Evolutionary conservation across 2,329 filamentous ascomycete genomes (phyloP).

Genomic region (Aurifilum marmelostoma): DNA sequence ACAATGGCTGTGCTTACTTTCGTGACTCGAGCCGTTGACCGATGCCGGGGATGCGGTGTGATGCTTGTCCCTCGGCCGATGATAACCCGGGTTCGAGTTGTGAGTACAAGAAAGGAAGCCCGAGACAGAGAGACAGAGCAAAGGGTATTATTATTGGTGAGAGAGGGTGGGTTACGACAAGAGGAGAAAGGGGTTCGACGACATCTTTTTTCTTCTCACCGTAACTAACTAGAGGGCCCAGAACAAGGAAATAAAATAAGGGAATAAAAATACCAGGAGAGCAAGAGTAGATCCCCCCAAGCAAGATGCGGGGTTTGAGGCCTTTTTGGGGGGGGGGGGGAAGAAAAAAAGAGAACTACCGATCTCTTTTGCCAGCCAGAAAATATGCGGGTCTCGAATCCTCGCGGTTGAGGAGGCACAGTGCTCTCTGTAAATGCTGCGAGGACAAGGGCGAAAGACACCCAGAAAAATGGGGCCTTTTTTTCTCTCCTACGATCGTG

Average conservation of each 20-base stretch:
- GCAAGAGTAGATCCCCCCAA: too few relatives aligned
- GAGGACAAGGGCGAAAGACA: neutral
- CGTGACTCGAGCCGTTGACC: neutral
- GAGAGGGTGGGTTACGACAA: too few relatives aligned
- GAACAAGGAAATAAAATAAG: neutral
- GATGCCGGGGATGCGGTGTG: neutral
- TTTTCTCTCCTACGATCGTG: slow-evolving; percentile 9
- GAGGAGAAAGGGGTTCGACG: too few relatives aligned
- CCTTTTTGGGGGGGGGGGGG: too few relatives aligned
- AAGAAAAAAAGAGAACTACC: neutral
- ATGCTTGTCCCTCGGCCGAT: neutral
- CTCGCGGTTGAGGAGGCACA: neutral
- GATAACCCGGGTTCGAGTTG: neutral
- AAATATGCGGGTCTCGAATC: neutral
- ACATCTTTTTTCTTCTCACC: neutral
- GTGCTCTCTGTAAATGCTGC: too few relatives aligned
- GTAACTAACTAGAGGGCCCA: neutral
- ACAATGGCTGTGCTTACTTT: neutral
- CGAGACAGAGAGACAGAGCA: neutral
- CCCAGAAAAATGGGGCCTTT: neutral
- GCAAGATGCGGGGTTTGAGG: neutral
- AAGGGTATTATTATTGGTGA: too few relatives aligned
- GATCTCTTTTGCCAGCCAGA: neutral
- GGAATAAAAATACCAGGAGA: neutral
- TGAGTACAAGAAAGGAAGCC: neutral